phyloP scores from a whole-genome alignment of 768 basidiomycete species.

The Termitomyces sp. region DNA sequence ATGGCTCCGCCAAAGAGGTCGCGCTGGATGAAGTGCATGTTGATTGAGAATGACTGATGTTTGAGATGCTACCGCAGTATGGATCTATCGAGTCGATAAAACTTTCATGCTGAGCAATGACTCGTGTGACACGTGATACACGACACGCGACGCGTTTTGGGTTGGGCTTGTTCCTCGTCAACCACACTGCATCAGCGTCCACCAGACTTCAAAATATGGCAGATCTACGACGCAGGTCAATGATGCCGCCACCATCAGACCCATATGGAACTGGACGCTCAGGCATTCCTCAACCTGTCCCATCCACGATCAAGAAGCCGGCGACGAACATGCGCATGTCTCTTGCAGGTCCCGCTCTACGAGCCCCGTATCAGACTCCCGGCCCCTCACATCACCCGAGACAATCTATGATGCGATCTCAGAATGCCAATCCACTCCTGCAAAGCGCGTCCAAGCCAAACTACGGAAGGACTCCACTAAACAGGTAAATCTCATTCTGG shows the following conservation, averaged over 20 bases:
- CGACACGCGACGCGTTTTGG: constrained; percentile 23
- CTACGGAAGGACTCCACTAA: constrained; percentile 70
- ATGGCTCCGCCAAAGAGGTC: constrained; percentile 89
- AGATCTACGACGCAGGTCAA: constrained; percentile 50
- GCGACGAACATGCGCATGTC: constrained; percentile 57
- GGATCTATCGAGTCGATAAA: background rate
- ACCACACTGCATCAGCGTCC: background rate
- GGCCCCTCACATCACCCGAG: constrained; percentile 48
- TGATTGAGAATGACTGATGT: background rate
- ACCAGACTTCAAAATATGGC: constrained; percentile 7
- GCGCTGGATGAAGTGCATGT: constrained; percentile 21
- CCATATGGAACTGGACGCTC: constrained; percentile 48
- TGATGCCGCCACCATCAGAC: constrained; percentile 50
- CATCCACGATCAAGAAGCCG: constrained; percentile 70
- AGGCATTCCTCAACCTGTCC: constrained; percentile 53
- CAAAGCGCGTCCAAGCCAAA: constrained; percentile 63
- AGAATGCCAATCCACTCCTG: constrained; percentile 61
- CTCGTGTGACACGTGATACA: constrained; percentile 14
- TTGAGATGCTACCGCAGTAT: background rate
- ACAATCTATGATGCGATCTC: constrained; percentile 65
- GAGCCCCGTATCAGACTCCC: constrained; percentile 42
- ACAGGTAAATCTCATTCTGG: constrained; percentile 40
- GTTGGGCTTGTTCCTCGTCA: constrained; percentile 3
- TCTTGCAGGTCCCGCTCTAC: constrained; percentile 67
- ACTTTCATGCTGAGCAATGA: background rate